Evolutionary conservation across 192 early-diverging fungal species (phyloP), one percentile per base, ranked within the genome.

Genomic region (Diversispora eburnea): DNA sequence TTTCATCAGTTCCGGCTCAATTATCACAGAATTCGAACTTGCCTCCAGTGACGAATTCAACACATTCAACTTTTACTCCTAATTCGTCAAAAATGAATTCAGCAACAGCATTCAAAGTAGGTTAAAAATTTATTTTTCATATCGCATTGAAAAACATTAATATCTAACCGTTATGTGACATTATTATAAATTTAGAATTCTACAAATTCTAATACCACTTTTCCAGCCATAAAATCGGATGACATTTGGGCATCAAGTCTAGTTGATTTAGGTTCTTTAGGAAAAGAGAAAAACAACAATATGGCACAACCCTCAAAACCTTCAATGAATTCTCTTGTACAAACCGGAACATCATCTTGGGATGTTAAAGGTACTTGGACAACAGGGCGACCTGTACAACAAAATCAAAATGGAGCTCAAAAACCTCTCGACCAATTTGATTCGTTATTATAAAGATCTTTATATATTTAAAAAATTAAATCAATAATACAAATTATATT

Each of bases 191-290:
- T 25, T 41, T 12, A 58, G 55, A 70, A 45, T 19, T 46, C 43
- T 5, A 13, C 33, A 41, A 70, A 70, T n/a, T n/a, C n/a, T 43
- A 65, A 19, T 7, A 65, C 78, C 17, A 57, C 76, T 33, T 62
- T 69, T 7, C 20, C 78, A 5, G 71, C 67, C 8, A 52, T 67
- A 3, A 82, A 80, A 68, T 80, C 83, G 12, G 78, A 84, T 66
- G 89, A 90, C 76, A 91, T 90, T 57, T 92, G 91, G 90, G 87
- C 86, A 3, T 89, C 89, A 17, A 81, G 77, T 67, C 76, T 93
- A 58, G 84, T 93, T 13, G 89, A 87, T 1, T 77, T 93, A 49
- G 91, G 92, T 76, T 90, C 90, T 42, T 79, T 93, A 6, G 88
- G 87, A 20, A 87, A 84, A 52, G 76, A 85, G 12, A 20, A 74